Percentiles rank a stretch among this genome's conserved stretches.
phyloP scores from a whole-genome alignment of 139 green algal species.

The Picochlorum sp. region DNA sequence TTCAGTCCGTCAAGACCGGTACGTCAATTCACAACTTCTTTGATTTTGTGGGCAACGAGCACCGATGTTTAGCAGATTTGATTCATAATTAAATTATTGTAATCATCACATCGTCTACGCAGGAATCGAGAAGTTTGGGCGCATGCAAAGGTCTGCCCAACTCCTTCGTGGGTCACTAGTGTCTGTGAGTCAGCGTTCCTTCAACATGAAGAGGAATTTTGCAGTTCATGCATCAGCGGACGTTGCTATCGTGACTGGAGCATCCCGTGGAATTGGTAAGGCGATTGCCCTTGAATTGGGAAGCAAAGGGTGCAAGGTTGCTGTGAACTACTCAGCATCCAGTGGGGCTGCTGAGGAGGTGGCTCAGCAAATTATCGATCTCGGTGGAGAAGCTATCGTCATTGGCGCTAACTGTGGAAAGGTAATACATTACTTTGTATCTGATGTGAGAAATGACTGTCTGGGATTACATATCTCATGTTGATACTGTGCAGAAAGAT shows the following conservation, averaged over 20 bases:
- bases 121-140: too few relatives aligned
- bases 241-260: conserved; percentile 85
- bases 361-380: conserved; percentile 31
- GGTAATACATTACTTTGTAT: conserved; percentile 8
- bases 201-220: not conserved
- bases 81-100: too few relatives aligned
- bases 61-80: too few relatives aligned
- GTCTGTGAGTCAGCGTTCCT: not conserved
- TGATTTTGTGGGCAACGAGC: too few relatives aligned
- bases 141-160: not conserved
- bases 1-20: too few relatives aligned
- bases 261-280: conserved; percentile 85
- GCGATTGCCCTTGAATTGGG: conserved; percentile 83
- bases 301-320: conserved; percentile 56
- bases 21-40: too few relatives aligned
- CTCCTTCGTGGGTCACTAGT: not conserved
- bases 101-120: not conserved
- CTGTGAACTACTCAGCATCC: conserved; percentile 76
- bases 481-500: conserved; percentile 15
- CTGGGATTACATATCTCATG: not conserved
- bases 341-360: conserved; percentile 72
- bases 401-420: conserved; percentile 64
- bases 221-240: conserved; percentile 4
- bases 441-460: not conserved
- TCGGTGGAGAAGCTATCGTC: conserved; percentile 67